phyloP scores from a whole-genome alignment of 805 yeast genomes.

The Candida qinlingensis region DNA sequence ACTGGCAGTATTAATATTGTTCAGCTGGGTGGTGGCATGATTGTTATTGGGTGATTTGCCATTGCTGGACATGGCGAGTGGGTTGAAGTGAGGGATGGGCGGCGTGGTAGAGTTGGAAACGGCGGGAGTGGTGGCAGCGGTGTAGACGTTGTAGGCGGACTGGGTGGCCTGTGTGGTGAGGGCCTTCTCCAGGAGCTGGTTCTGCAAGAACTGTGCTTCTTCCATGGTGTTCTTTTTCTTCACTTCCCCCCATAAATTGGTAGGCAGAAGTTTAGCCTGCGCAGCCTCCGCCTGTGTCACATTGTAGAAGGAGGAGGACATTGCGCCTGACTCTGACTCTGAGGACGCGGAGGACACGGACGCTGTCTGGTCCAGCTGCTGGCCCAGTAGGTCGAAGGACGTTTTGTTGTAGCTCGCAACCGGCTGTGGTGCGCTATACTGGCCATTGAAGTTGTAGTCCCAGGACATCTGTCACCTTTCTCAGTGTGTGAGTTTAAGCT shows the following conservation, averaged over 20 bases:
- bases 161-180: neutral
- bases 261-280: conserved; percentile 28
- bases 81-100: conserved; percentile 6
- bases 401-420: neutral
- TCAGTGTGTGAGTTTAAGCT: too few relatives aligned
- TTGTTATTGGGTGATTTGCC: neutral
- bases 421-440: conserved; percentile 4
- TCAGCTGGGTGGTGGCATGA: neutral
- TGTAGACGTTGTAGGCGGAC: conserved; percentile 1
- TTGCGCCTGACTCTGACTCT: neutral
- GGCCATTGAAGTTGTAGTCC: conserved; percentile 14
- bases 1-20: neutral
- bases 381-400: neutral
- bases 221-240: conserved; percentile 8
- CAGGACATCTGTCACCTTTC: conserved; percentile 13
- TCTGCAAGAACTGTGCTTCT: conserved; percentile 12
- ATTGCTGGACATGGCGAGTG: conserved; percentile 1
- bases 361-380: neutral
- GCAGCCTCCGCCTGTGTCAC: neutral
- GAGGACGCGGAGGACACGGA: conserved; percentile 9
- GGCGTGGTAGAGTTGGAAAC: conserved; percentile 8
- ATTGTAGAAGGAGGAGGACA: too few relatives aligned
- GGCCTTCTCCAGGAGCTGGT: conserved; percentile 1
- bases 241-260: conserved; percentile 30
- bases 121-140: conserved; percentile 14